Evolutionary conservation across 306 rosid genomes (phyloP).

Genomic region (Sphenostylis stenocarpa): DNA sequence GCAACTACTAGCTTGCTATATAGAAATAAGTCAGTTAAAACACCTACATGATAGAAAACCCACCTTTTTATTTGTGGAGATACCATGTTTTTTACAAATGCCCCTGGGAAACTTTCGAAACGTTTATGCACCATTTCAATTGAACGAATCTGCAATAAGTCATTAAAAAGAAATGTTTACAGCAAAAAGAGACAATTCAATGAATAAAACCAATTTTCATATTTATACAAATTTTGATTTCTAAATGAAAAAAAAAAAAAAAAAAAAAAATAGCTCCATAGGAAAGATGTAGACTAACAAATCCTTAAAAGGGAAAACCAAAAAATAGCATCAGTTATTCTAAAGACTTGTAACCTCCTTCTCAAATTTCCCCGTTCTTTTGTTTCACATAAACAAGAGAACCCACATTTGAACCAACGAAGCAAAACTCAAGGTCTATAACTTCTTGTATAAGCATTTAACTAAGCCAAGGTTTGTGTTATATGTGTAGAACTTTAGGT

Average conservation of each 20-base stretch:
- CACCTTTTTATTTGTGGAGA: conserved; percentile 68
- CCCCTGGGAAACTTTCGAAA: conserved; percentile 94
- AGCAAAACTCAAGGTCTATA: too few relatives aligned
- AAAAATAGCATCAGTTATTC: not conserved
- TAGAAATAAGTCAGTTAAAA: conserved; percentile 6
- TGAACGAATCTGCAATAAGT: conserved; percentile 79
- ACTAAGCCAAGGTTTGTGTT: too few relatives aligned
- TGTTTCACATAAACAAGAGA: too few relatives aligned
- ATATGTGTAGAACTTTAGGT: too few relatives aligned
- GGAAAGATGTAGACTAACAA: not conserved
- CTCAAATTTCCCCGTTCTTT: too few relatives aligned
- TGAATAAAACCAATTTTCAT: not conserved
- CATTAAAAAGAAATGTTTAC: conserved; percentile 26
- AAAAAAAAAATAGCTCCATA: not conserved
- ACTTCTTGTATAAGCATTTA: too few relatives aligned
- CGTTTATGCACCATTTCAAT: conserved; percentile 98
- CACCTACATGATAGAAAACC: conserved; percentile 16
- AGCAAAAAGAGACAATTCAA: conserved; percentile 10
- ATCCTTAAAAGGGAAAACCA: not conserved
- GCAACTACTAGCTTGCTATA: not conserved
- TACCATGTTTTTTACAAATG: conserved; percentile 73
- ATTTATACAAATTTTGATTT: not conserved
- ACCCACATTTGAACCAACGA: too few relatives aligned
- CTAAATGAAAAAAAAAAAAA: not conserved
- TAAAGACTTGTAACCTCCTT: not conserved